Percentiles rank a stretch among this genome's conserved stretches.
phyloP scores from a whole-genome alignment of 1,284 basidiomycete species.

The Kalmanozyma brasiliensis region DNA sequence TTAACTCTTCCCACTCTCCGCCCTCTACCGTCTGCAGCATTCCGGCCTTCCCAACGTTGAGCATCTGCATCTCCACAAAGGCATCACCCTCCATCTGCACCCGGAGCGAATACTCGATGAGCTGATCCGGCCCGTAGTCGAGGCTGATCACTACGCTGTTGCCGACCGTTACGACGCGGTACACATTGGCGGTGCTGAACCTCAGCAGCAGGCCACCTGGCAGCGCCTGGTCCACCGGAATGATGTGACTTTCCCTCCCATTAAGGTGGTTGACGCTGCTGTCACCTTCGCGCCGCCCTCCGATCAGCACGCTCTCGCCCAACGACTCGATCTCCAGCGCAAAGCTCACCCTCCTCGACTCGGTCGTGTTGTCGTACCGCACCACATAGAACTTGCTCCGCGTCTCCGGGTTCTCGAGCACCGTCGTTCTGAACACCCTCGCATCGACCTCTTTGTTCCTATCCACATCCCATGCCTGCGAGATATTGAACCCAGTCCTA shows the following conservation, averaged over 20 bases:
- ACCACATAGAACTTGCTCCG: conserved; percentile 75
- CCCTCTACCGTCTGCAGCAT: not conserved
- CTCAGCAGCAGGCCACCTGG: conserved; percentile 67
- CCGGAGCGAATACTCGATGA: conserved; percentile 23
- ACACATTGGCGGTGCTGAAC: conserved; percentile 72
- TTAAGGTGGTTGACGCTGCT: conserved; percentile 25
- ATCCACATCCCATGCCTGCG: conserved; percentile 20
- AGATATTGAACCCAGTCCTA: conserved; percentile 24
- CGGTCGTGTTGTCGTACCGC: conserved; percentile 71
- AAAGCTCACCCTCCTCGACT: conserved; percentile 26
- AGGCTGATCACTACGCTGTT: conserved; percentile 19
- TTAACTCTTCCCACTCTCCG: conserved; percentile 6
- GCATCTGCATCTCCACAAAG: conserved; percentile 17
- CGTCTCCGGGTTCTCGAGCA: conserved; percentile 37
- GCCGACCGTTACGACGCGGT: conserved; percentile 60
- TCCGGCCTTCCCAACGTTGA: no score
- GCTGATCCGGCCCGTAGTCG: conserved; percentile 19
- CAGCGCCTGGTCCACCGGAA: conserved; percentile 39
- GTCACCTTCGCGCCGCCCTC: not conserved
- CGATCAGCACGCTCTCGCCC: conserved; percentile 23
- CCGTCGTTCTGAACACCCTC: conserved; percentile 21
- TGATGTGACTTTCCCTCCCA: conserved; percentile 40
- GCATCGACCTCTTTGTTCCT: conserved; percentile 3
- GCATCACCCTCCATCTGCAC: not conserved
- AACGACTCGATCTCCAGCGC: conserved; percentile 35